A percentile compares a stretch with the other conserved stretches of the same genome.
phyloP scores from a whole-genome alignment of 345 rosid species.

The Nasturtium officinale region DNA sequence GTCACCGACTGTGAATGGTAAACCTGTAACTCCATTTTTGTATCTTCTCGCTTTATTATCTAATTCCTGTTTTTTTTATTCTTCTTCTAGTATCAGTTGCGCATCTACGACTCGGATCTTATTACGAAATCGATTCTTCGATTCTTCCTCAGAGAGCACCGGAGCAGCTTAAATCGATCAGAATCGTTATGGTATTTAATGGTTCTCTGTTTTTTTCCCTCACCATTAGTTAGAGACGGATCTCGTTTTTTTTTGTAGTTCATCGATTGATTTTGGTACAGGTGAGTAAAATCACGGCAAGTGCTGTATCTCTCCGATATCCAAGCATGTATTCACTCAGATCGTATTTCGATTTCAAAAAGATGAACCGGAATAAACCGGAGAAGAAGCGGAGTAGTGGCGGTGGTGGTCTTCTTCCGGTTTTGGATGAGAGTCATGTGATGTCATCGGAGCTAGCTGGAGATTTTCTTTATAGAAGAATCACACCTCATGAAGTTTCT shows the following conservation, averaged over 20 bases:
- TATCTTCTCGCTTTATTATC: background rate
- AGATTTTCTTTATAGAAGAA: constrained; percentile 63
- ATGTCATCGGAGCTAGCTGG: constrained; percentile 59
- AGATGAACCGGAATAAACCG: constrained; percentile 32
- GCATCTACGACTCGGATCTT: constrained; percentile 63
- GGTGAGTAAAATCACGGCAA: constrained; percentile 73
- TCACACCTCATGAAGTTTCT: constrained; percentile 58
- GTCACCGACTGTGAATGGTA: constrained; percentile 22
- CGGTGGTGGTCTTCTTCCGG: constrained; percentile 58
- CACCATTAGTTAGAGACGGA: background rate
- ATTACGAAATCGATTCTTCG: constrained; percentile 71
- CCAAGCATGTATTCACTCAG: constrained; percentile 65
- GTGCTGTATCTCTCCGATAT: constrained; percentile 63
- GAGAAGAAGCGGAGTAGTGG: constrained; percentile 24
- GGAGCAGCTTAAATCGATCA: constrained; percentile 57
- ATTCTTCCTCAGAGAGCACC: constrained; percentile 59
- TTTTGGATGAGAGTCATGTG: constrained; percentile 67
- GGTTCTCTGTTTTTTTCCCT: constrained; percentile 4
- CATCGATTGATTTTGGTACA: constrained; percentile 18
- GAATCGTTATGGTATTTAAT: constrained; percentile 67
- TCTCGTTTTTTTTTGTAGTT: background rate
- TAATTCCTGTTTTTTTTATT: background rate
- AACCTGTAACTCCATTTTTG: background rate
- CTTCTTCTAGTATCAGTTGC: constrained; percentile 48
- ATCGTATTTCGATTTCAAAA: constrained; percentile 48